Evolutionary conservation across 2,329 filamentous ascomycete species (phyloP).

Genomic region (Monosporascus sp.): DNA sequence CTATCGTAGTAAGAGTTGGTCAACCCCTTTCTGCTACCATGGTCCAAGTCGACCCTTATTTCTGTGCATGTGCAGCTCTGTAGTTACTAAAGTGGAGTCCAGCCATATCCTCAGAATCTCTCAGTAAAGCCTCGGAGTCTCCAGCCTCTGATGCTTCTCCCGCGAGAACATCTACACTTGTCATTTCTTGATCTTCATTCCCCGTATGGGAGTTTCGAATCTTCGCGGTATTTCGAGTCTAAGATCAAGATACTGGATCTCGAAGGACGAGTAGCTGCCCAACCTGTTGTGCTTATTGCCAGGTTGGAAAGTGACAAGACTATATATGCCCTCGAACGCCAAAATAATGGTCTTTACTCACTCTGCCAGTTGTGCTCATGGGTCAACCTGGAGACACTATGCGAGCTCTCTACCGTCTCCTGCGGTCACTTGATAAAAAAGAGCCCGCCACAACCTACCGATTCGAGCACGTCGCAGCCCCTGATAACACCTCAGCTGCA

Average conservation of each 20-base stretch:
- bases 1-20: conserved; percentile 48
- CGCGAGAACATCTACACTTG: conserved; percentile 55
- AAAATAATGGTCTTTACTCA: conserved; percentile 55
- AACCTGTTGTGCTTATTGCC: conserved; percentile 55
- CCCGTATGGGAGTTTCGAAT: conserved; percentile 44
- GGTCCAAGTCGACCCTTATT: conserved; percentile 5
- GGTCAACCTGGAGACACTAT: conserved; percentile 55
- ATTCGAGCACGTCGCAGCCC: conserved; percentile 11
- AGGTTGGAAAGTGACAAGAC: conserved; percentile 49
- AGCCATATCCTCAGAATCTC: conserved; percentile 53
- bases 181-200: conserved; percentile 53
- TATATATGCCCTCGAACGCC: conserved; percentile 61
- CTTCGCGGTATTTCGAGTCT: conserved; percentile 54
- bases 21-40: background rate
- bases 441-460: conserved; percentile 22
- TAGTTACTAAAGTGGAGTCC: background rate
- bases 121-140: conserved; percentile 49
- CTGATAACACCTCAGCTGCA: conserved; percentile 41
- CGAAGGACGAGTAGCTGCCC: conserved; percentile 51
- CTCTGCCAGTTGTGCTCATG: conserved; percentile 63
- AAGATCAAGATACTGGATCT: conserved; percentile 59
- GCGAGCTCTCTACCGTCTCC: conserved; percentile 42
- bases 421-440: conserved; percentile 28
- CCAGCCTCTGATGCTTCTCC: conserved; percentile 56
- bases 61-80: background rate